A percentile compares a stretch with the other conserved stretches of the same genome.
Conservation (phyloP, 805 yeast genomes). For the Pichia cabralensis region DNA sequence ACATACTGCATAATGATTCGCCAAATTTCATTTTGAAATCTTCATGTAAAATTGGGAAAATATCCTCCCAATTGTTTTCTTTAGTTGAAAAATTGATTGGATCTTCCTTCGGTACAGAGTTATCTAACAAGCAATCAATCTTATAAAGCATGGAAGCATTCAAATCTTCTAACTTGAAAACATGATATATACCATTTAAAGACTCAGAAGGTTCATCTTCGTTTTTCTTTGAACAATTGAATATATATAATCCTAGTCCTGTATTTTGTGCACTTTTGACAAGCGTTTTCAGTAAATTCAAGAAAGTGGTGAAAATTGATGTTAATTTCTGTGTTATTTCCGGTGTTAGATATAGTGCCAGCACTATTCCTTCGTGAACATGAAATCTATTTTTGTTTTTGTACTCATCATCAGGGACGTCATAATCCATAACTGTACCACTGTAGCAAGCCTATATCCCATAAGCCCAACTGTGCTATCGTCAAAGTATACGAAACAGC, state of each 20-base stretch:
- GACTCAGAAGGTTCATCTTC: not conserved
- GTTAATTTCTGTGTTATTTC: constrained; percentile 32
- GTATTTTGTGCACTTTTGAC: constrained; percentile 58
- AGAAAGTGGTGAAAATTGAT: constrained; percentile 42
- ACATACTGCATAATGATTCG: constrained; percentile 31
- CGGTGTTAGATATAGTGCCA: constrained; percentile 51
- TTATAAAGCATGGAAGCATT: constrained; percentile 55
- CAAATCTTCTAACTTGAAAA: constrained; percentile 45
- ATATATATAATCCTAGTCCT: constrained; percentile 65
- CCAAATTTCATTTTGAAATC: constrained; percentile 18
- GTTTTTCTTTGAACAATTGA: constrained; percentile 32
- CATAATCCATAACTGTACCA: too few relatives aligned
- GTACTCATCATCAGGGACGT: not conserved
- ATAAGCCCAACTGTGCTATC: too few relatives aligned
- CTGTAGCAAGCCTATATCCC: too few relatives aligned
- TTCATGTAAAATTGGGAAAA: constrained; percentile 21
- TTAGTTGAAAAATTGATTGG: constrained; percentile 4
- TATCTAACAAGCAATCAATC: constrained; percentile 41
- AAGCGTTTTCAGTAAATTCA: constrained; percentile 54
- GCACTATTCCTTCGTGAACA: constrained; percentile 52
- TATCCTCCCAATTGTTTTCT: constrained; percentile 12
- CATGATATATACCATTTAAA: constrained; percentile 33
- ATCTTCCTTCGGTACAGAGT: constrained; percentile 14
- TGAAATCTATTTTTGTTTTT: constrained; percentile 27
- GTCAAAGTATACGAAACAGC: too few relatives aligned